A percentile compares a stretch with the other conserved stretches of the same genome.
Evolutionary conservation across 352 stramenopile genomes (phyloP).

Genomic region (Elongisporangium anandrum): DNA sequence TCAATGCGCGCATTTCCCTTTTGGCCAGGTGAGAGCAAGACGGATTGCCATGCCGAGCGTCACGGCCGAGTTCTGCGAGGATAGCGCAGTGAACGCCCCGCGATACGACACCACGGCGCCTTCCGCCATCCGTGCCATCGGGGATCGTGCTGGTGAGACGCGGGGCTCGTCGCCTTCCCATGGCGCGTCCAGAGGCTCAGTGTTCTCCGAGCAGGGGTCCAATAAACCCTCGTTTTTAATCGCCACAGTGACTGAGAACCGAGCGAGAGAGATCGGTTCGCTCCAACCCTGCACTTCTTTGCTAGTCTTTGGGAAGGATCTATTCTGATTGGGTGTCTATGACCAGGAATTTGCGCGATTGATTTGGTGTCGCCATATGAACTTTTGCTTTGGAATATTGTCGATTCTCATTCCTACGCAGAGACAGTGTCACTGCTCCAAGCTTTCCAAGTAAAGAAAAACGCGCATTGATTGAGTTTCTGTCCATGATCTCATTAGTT

Average conservation of each 20-base stretch:
- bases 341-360: slow-evolving; percentile 61
- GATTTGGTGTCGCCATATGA: slow-evolving; percentile 69
- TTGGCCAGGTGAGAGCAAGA: slow-evolving; percentile 10
- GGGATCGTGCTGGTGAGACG: slow-evolving; percentile 2
- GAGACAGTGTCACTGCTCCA: slow-evolving; percentile 67
- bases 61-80: slow-evolving; percentile 27
- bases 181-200: slow-evolving; percentile 15
- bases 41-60: slow-evolving; percentile 8
- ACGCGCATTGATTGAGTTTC: not conserved
- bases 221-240: slow-evolving; percentile 48
- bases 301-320: not conserved
- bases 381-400: slow-evolving; percentile 71
- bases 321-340: not conserved
- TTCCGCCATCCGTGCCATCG: slow-evolving; percentile 10
- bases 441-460: slow-evolving; percentile 48
- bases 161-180: slow-evolving; percentile 9
- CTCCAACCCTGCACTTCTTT: not conserved
- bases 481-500: not conserved
- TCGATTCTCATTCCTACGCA: slow-evolving; percentile 72
- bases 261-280: slow-evolving; percentile 54
- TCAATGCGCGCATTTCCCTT: slow-evolving; percentile 14
- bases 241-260: slow-evolving; percentile 50
- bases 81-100: slow-evolving; percentile 15
- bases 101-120: slow-evolving; percentile 28
- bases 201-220: slow-evolving; percentile 6